Evolutionary conservation across 1,284 basidiomycete genomes (phyloP).

Genomic region (Coniophora puteana): DNA sequence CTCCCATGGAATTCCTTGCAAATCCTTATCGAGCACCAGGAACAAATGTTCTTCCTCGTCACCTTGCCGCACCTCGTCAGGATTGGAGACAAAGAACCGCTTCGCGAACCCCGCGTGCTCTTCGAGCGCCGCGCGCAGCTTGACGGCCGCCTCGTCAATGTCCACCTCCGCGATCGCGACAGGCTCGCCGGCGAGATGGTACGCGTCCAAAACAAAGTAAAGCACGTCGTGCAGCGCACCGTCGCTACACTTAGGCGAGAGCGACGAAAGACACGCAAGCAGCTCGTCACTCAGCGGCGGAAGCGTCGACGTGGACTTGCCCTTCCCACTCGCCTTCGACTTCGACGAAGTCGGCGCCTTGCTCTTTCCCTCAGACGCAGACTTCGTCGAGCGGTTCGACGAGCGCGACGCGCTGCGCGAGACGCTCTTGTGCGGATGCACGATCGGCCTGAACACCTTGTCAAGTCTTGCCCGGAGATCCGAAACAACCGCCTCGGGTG

Average conservation of each 20-base stretch:
- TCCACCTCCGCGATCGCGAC: slow-evolving; percentile 93
- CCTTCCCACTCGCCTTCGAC: slow-evolving; percentile 34
- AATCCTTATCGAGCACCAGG: slow-evolving; percentile 87
- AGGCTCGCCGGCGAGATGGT: slow-evolving; percentile 89
- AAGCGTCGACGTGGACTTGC: slow-evolving; percentile 3
- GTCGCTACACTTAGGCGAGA: slow-evolving; percentile 79
- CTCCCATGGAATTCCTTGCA: slow-evolving; percentile 95
- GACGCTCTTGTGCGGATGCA: slow-evolving; percentile 54
- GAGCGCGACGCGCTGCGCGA: too few species aligned
- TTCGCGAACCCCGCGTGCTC: slow-evolving; percentile 54
- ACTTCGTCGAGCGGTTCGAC: too few species aligned
- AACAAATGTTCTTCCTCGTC: slow-evolving; percentile 72
- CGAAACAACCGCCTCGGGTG: slow-evolving; percentile 43
- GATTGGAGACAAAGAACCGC: slow-evolving; percentile 23
- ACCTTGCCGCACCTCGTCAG: slow-evolving; percentile 11
- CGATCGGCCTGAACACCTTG: slow-evolving; percentile 66
- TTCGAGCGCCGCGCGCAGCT: slow-evolving; percentile 66
- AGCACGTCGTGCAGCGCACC: slow-evolving; percentile 95
- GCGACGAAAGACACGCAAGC: slow-evolving; percentile 82
- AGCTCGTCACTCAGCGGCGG: slow-evolving; percentile 61
- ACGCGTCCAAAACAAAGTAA: slow-evolving; percentile 92
- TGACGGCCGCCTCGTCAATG: slow-evolving; percentile 79
- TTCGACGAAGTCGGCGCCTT: slow-evolving; percentile 45
- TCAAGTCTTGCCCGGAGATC: slow-evolving; percentile 68
- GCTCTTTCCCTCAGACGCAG: slow-evolving; percentile 61